Evolutionary conservation across 441 rosid genomes (phyloP).

Genomic region (Populus hybrid): DNA sequence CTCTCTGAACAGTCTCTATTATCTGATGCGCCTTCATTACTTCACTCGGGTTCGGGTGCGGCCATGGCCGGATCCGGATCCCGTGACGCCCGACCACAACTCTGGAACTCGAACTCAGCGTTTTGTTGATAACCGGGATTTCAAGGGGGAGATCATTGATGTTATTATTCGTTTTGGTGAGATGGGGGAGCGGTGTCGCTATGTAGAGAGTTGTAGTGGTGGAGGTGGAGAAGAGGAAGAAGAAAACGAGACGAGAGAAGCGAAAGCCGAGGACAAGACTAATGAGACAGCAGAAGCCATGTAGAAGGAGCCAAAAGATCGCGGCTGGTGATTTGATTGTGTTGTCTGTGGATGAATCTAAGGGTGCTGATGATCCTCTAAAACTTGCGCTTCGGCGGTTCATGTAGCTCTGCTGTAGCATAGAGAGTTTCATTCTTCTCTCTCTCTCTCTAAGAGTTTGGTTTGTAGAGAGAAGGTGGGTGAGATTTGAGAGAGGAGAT

Average conservation of each 20-base stretch:
- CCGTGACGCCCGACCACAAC: slow-evolving; percentile 97
- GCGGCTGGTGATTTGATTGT: slow-evolving; percentile 65
- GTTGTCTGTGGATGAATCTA: slow-evolving; percentile 55
- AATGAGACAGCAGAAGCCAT: slow-evolving; percentile 78
- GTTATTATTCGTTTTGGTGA: slow-evolving; percentile 6
- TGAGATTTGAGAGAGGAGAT: background rate
- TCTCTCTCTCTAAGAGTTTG: background rate
- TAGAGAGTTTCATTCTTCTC: slow-evolving; percentile 70
- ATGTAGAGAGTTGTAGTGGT: slow-evolving; percentile 24
- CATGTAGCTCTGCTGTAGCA: slow-evolving; percentile 74
- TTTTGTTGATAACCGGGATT: slow-evolving; percentile 25
- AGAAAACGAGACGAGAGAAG: slow-evolving; percentile 86
- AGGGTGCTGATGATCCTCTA: slow-evolving; percentile 43
- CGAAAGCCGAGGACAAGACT: slow-evolving; percentile 91
- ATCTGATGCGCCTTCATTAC: slow-evolving; percentile 93
- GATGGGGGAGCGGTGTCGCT: slow-evolving; percentile 54
- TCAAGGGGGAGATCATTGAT: slow-evolving; percentile 5
- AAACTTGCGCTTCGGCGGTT: slow-evolving; percentile 68
- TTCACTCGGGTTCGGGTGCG: slow-evolving; percentile 87
- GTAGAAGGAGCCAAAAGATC: slow-evolving; percentile 69
- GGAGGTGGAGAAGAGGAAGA: slow-evolving; percentile 66
- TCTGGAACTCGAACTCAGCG: slow-evolving; percentile 41
- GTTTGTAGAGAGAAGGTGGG: slow-evolving; percentile 9
- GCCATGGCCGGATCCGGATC: slow-evolving; percentile 99
- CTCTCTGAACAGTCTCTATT: slow-evolving; percentile 81